Evolutionary conservation across 2,329 filamentous ascomycete species (phyloP).

Genomic region (Colletotrichum echinochloae): DNA sequence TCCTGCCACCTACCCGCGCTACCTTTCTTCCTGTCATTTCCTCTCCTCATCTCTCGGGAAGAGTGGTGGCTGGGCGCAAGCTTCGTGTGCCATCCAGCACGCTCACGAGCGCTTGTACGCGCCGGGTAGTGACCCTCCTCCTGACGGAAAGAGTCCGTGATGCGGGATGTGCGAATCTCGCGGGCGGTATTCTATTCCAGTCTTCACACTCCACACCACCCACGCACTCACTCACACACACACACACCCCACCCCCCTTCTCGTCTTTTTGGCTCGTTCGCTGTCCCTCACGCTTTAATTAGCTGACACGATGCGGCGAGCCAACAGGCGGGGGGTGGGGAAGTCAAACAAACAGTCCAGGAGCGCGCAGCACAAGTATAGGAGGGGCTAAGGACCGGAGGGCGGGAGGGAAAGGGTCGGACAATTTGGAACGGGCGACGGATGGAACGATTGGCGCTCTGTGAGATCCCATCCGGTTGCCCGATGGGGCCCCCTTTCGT

Average conservation of each 20-base stretch:
- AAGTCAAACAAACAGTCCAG: background rate
- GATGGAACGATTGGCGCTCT: background rate
- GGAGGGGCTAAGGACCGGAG: slow-evolving; percentile 8
- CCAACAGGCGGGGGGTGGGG: background rate
- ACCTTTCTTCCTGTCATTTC: too few relatives aligned
- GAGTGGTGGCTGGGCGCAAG: background rate
- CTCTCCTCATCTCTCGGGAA: background rate
- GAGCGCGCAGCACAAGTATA: background rate
- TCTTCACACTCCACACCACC: background rate
- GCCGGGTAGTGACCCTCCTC: background rate
- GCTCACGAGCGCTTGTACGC: background rate
- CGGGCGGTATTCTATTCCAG: background rate
- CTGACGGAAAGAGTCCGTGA: slow-evolving; percentile 4
- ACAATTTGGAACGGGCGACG: background rate
- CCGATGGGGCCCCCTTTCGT: too few relatives aligned
- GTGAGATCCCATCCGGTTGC: background rate
- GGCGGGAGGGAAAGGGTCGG: background rate
- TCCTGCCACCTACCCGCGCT: too few relatives aligned
- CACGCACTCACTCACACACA: too few relatives aligned
- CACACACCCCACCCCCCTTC: background rate
- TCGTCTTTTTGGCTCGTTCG: background rate
- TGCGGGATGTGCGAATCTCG: background rate
- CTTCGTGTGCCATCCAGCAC: background rate
- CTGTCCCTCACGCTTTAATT: background rate
- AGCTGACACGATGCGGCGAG: slow-evolving; percentile 6